Evolutionary conservation across 2,329 filamentous ascomycete species (phyloP).

Genomic region (Stemphylium lycopersici): DNA sequence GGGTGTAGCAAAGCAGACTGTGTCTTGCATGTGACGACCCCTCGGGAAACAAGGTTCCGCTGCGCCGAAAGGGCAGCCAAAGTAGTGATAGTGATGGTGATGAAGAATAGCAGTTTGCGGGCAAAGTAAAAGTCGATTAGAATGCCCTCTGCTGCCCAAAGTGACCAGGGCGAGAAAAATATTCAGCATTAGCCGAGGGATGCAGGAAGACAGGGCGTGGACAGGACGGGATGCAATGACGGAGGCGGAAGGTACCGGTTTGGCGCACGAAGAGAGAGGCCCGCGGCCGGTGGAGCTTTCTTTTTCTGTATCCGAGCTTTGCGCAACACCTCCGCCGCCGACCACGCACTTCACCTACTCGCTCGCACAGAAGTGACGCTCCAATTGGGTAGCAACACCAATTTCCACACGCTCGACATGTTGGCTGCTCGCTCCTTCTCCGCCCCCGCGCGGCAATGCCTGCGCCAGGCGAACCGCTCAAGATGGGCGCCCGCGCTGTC

Average conservation of each 20-base stretch:
- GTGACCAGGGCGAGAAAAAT: no score
- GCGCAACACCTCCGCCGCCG: slow-evolving; percentile 31
- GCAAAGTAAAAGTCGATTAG: no score
- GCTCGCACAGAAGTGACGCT: slow-evolving; percentile 43
- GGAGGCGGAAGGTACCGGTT: slow-evolving; percentile 10
- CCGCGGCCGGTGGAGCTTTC: slow-evolving; percentile 35
- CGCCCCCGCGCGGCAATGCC: slow-evolving; percentile 78
- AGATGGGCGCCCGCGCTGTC: slow-evolving; percentile 56
- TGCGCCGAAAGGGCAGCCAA: no score
- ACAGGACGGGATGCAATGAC: background rate
- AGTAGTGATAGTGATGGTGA: no score
- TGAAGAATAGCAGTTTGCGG: no score
- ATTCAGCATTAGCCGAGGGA: background rate
- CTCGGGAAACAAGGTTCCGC: no score
- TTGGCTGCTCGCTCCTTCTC: slow-evolving; percentile 80
- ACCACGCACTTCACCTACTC: slow-evolving; percentile 26
- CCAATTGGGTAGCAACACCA: slow-evolving; percentile 38
- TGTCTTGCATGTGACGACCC: no score
- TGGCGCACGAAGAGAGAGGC: slow-evolving; percentile 12
- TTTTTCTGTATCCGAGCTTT: slow-evolving; percentile 38
- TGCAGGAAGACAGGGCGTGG: background rate
- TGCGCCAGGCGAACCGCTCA: slow-evolving; percentile 66
- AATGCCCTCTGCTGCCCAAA: no score
- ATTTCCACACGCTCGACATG: slow-evolving; percentile 65
- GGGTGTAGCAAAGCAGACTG: no score